A percentile compares a stretch with the other conserved stretches of the same genome.
Evolutionary conservation across 1,284 basidiomycete genomes (phyloP).

Genomic region (Pseudozyma hubeiensis): DNA sequence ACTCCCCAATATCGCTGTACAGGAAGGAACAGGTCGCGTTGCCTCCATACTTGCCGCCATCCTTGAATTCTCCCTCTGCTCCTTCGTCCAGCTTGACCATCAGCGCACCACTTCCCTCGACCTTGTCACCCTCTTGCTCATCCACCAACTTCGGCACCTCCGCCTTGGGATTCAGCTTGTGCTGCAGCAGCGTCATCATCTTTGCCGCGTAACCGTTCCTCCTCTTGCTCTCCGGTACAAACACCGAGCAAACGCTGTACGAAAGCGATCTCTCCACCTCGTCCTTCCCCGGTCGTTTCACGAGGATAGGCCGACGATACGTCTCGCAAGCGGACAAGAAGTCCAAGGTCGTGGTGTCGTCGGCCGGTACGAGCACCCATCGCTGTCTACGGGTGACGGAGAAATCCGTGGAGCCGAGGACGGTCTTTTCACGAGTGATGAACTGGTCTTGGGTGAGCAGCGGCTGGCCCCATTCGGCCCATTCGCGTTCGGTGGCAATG

Average conservation of each 20-base stretch:
- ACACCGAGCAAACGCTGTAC: conserved; percentile 68
- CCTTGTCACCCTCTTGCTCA: neutral
- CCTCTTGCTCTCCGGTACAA: conserved; percentile 71
- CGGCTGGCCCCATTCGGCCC: conserved; percentile 41
- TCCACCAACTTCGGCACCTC: conserved; percentile 6
- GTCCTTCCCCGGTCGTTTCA: conserved; percentile 10
- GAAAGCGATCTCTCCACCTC: conserved; percentile 25
- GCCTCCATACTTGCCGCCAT: conserved; percentile 65
- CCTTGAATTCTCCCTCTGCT: conserved; percentile 12
- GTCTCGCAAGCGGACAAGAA: conserved; percentile 40
- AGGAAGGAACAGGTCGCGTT: conserved; percentile 73
- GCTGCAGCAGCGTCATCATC: conserved; percentile 74
- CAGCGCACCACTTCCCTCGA: conserved; percentile 8
- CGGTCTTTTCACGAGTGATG: conserved; percentile 24
- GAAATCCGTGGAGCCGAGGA: conserved; percentile 27
- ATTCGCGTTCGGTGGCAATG: conserved; percentile 37
- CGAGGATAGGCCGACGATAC: conserved; percentile 34
- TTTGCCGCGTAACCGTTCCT: conserved; percentile 73
- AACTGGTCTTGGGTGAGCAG: conserved; percentile 30
- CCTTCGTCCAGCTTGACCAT: conserved; percentile 3
- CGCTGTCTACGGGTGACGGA: conserved; percentile 17
- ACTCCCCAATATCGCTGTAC: conserved; percentile 77
- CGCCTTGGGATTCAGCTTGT: conserved; percentile 68
- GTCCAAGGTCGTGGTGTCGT: conserved; percentile 28
- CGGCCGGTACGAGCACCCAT: conserved; percentile 39